phyloP scores from a whole-genome alignment of 2,329 filamentous ascomycete species.

The Pleomassaria siparia region DNA sequence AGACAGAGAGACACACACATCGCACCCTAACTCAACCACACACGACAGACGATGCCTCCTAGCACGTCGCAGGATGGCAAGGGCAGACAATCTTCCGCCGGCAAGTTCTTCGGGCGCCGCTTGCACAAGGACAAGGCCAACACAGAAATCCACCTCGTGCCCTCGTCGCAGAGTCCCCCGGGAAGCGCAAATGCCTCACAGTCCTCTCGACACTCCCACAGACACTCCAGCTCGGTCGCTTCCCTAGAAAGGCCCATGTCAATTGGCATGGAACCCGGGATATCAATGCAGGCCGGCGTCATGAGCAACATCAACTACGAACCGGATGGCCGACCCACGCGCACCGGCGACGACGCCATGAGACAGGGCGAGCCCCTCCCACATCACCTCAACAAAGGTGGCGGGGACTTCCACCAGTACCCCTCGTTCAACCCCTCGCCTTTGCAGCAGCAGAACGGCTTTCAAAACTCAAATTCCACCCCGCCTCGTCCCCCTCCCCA shows the following conservation, averaged over 20 bases:
- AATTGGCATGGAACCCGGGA: conserved; percentile 59
- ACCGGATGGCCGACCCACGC: conserved; percentile 68
- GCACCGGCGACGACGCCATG: conserved; percentile 62
- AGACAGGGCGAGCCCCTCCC: conserved; percentile 72
- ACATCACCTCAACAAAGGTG: conserved; percentile 78
- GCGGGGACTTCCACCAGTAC: conserved; percentile 85
- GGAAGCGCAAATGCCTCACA: conserved; percentile 65
- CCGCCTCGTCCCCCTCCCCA: conserved; percentile 64
- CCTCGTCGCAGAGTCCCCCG: conserved; percentile 62
- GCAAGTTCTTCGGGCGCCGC: conserved; percentile 83
- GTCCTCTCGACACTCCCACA: conserved; percentile 69
- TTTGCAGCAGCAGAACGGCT: conserved; percentile 51
- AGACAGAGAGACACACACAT: too few species aligned
- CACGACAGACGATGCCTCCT: conserved; percentile 52
- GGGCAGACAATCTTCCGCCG: conserved; percentile 77
- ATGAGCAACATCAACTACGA: conserved; percentile 91
- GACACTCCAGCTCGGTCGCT: conserved; percentile 45
- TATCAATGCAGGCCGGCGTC: conserved; percentile 76
- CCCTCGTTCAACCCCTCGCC: conserved; percentile 66
- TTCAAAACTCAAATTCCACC: conserved; percentile 46
- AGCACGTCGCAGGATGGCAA: conserved; percentile 71
- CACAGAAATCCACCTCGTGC: conserved; percentile 57
- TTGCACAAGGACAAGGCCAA: conserved; percentile 73
- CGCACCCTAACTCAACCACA: too few species aligned
- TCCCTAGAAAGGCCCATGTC: conserved; percentile 70